phyloP scores from a whole-genome alignment of 164 flowering plant species.

The Umbellularia californica region DNA sequence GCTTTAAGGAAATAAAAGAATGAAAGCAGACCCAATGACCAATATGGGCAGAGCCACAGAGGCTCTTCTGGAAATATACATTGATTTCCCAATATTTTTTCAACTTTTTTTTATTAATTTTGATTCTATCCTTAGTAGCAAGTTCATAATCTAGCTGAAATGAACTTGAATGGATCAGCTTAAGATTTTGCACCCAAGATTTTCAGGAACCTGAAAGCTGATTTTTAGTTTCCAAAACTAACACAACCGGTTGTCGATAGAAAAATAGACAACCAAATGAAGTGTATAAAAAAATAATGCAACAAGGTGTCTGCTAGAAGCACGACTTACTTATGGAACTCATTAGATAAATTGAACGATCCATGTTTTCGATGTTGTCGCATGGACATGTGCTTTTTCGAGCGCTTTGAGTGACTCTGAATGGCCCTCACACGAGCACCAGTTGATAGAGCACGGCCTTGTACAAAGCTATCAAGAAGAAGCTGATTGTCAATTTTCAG shows the following conservation, averaged over 20 bases:
- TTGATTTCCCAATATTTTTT: too few relatives aligned
- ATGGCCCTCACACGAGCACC: conserved; percentile 33
- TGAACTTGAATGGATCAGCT: neutral
- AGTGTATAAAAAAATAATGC: too few relatives aligned
- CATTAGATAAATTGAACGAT: conserved; percentile 48
- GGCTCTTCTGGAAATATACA: too few relatives aligned
- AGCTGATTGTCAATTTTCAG: conserved; percentile 59
- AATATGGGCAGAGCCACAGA: too few relatives aligned
- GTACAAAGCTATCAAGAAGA: conserved; percentile 67
- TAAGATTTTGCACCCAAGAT: neutral
- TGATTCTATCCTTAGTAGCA: too few relatives aligned
- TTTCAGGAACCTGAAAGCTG: neutral
- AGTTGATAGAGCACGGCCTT: conserved; percentile 22
- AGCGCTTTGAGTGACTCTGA: conserved; percentile 52
- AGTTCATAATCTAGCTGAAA: too few relatives aligned
- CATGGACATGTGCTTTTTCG: conserved; percentile 69
- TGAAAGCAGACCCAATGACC: neutral
- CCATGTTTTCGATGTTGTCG: conserved; percentile 58
- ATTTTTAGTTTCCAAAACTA: neutral
- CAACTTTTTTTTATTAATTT: too few relatives aligned
- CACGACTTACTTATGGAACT: conserved; percentile 50
- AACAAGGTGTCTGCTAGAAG: neutral
- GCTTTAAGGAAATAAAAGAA: too few relatives aligned
- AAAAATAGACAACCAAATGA: too few relatives aligned
- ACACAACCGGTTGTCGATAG: neutral